Base-by-base conservation (phyloP, 1,284 basidiomycete species). In the Takashimella koratensis region DNA sequence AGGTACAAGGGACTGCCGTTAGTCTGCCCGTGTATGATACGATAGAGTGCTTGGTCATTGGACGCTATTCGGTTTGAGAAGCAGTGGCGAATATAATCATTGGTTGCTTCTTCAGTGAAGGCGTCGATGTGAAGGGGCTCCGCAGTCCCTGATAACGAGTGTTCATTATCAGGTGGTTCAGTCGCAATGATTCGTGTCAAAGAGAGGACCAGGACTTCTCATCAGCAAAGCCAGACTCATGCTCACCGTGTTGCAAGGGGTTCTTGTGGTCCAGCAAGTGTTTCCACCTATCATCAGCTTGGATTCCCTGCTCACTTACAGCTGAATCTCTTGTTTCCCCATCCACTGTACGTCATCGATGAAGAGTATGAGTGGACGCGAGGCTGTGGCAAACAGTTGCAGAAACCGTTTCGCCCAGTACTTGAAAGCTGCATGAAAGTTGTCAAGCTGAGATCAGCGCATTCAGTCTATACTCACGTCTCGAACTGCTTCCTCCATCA, bases 301-400 rank as follows among this genome's bases (percentile, higher is more conserved):
- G 10, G 22, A 12, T 36, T 6, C 16, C n/a, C 21, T 5, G 3
- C 16, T 40, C 25, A 52, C 60, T 56, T 57, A 69, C 43, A 70
- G 50, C 2, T 60, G 55, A 2, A 64, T 47, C 45, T 74, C 70
- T 16, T 67, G 65, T 2, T 50, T 40, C 0, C 62, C 54, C 22
- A 71, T 56, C 71, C 73, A 75, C 47, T 76, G 73, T 3, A 64
- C 59, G 47, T 76, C 72, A 54, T 75, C 73, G 20, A 75, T 39
- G 12, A 71, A 26, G 8, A 75, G 58, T 2, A 76, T 51, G 6
- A 76, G 57, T 0, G 74, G 74, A 3, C 70, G 57, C 1, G 44
- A 8, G 0, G 48, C 39, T 1, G 67, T 63, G 0, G 68, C 72
- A 41, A 76, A 76, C 5, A 73, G 47, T 44, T 71, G 68, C 13